Evolutionary conservation across 331 rosid genomes (phyloP).

Genomic region (Cydonia oblonga): DNA sequence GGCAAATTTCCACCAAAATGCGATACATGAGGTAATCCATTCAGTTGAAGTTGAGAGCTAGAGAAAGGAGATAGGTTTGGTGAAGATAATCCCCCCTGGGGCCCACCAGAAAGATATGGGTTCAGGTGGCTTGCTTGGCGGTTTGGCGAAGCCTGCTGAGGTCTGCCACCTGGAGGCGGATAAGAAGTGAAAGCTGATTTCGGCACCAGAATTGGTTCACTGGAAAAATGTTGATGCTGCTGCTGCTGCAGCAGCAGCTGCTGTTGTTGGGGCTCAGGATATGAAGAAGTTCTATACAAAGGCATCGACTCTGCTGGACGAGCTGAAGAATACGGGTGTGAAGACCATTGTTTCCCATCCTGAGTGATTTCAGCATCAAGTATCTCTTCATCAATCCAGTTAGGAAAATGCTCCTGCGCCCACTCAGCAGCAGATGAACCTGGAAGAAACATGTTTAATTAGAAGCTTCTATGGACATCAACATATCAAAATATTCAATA

Average conservation of each 20-base stretch:
- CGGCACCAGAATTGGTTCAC: constrained; percentile 61
- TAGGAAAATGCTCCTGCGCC: constrained; percentile 55
- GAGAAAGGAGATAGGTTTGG: constrained; percentile 48
- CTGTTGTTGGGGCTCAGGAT: constrained; percentile 58
- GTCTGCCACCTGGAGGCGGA: constrained; percentile 67
- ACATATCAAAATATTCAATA: neutral
- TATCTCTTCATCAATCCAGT: constrained; percentile 55
- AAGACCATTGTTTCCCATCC: constrained; percentile 85
- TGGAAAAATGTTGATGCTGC: constrained; percentile 40
- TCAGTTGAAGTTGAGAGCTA: constrained; percentile 45
- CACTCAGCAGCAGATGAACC: constrained; percentile 67
- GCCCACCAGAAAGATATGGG: constrained; percentile 54
- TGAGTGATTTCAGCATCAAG: constrained; percentile 41
- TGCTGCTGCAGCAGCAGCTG: constrained; percentile 40
- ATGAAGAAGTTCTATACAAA: constrained; percentile 77
- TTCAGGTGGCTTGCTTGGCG: constrained; percentile 45
- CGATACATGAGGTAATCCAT: constrained; percentile 54
- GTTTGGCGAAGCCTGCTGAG: constrained; percentile 64
- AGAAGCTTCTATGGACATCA: neutral
- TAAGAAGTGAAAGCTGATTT: constrained; percentile 68
- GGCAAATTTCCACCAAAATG: constrained; percentile 60
- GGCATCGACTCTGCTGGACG: constrained; percentile 37
- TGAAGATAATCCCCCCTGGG: constrained; percentile 52
- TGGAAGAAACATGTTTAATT: constrained; percentile 16
- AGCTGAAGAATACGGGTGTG: constrained; percentile 59